phyloP scores from a whole-genome alignment of 768 basidiomycete species.

The Dendrothele bispora region DNA sequence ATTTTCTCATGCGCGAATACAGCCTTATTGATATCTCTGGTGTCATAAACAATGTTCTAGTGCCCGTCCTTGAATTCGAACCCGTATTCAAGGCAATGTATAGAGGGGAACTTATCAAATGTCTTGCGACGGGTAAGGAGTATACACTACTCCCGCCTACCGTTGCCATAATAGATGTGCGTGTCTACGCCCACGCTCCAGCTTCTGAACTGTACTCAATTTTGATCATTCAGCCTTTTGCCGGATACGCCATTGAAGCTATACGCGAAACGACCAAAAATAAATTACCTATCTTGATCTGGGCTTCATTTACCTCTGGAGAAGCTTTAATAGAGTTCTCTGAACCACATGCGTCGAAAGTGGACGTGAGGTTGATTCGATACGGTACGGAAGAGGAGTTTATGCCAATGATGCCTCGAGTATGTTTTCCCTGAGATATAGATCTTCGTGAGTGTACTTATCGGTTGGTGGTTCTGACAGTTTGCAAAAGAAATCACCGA shows the following conservation, averaged over 20 bases:
- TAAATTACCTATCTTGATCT: not conserved
- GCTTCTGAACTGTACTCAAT: not conserved
- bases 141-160: not conserved
- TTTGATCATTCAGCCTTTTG: slow-evolving; percentile 2
- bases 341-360: too few relatives aligned
- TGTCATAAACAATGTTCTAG: too few relatives aligned
- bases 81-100: not conserved
- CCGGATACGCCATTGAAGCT: slow-evolving; percentile 1
- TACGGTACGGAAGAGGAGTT: too few relatives aligned
- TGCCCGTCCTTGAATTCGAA: too few relatives aligned
- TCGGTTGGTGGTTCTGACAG: too few relatives aligned
- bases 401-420: too few relatives aligned
- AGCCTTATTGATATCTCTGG: too few relatives aligned
- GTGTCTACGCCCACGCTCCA: not conserved
- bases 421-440: too few relatives aligned
- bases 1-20: too few relatives aligned
- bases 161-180: slow-evolving; percentile 3
- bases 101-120: not conserved
- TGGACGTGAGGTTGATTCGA: too few relatives aligned
- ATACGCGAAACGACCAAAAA: not conserved
- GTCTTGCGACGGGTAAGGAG: not conserved
- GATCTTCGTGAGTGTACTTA: too few relatives aligned
- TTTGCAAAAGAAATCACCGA: too few relatives aligned
- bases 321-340: not conserved
- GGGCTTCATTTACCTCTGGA: not conserved